Evolutionary conservation across 371 early-diverging fungal genomes (phyloP).

Genomic region (Actinomortierella ambigua): DNA sequence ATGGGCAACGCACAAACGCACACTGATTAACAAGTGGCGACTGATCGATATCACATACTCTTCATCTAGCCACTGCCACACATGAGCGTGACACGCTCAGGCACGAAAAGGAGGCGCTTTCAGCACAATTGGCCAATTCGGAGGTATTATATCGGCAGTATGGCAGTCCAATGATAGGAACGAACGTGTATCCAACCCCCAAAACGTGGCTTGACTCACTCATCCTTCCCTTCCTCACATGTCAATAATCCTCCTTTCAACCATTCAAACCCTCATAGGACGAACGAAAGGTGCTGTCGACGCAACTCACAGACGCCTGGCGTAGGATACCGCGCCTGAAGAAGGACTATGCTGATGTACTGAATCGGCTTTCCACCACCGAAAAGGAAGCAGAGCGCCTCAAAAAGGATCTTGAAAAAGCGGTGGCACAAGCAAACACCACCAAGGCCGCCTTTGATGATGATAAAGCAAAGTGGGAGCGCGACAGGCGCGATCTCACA

Average conservation of each 20-base stretch:
- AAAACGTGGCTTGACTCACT: too few relatives aligned
- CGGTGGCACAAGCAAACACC: slow-evolving; percentile 1
- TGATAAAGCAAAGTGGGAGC: slow-evolving; percentile 18
- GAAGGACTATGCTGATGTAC: slow-evolving; percentile 13
- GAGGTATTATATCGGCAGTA: too few relatives aligned
- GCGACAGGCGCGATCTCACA: slow-evolving; percentile 10
- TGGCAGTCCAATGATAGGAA: too few relatives aligned
- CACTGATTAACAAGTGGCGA: too few relatives aligned
- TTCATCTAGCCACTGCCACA: slow-evolving; percentile 15
- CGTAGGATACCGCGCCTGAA: slow-evolving; percentile 25
- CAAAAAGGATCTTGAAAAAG: slow-evolving; percentile 12
- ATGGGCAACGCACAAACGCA: too few relatives aligned
- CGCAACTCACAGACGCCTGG: slow-evolving; percentile 34
- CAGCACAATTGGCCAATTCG: too few relatives aligned
- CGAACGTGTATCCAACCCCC: too few relatives aligned
- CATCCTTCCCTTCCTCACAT: too few relatives aligned
- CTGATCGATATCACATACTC: neutral
- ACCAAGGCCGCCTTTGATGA: slow-evolving; percentile 5
- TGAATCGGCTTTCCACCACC: slow-evolving; percentile 21
- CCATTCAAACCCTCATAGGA: slow-evolving; percentile 19
- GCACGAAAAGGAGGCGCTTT: slow-evolving; percentile 10
- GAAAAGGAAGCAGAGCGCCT: slow-evolving; percentile 14
- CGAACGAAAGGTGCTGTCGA: slow-evolving; percentile 24
- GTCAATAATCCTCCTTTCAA: too few relatives aligned
- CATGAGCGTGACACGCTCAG: slow-evolving; percentile 27